Evolutionary conservation across 2,329 filamentous ascomycete genomes (phyloP).

Genomic region (Dichotomopilus funicola): DNA sequence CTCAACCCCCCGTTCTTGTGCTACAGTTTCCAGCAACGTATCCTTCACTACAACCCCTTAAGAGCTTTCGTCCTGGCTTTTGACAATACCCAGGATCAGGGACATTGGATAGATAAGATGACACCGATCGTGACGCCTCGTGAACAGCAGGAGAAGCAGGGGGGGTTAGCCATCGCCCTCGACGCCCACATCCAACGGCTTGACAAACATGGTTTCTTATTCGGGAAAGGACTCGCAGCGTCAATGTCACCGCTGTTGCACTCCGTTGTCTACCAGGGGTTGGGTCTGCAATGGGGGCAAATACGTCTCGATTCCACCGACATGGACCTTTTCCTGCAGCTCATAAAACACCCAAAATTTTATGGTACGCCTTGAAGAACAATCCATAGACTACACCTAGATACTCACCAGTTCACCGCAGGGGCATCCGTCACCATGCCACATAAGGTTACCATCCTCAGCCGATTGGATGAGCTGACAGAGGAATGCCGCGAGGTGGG

Average conservation of each 20-base stretch:
- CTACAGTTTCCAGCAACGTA: too few relatives aligned
- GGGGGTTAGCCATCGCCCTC: slow-evolving; percentile 4
- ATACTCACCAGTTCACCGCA: slow-evolving; percentile 20
- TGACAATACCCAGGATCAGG: too few relatives aligned
- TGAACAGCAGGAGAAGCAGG: background rate
- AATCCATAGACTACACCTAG: background rate
- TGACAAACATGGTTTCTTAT: slow-evolving; percentile 47
- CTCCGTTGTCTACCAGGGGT: slow-evolving; percentile 44
- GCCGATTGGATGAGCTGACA: slow-evolving; percentile 66
- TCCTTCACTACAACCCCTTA: too few relatives aligned
- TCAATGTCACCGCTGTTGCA: slow-evolving; percentile 52
- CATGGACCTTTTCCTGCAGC: slow-evolving; percentile 41
- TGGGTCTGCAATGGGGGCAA: slow-evolving; percentile 47
- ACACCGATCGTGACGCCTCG: too few relatives aligned
- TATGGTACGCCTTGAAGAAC: slow-evolving; percentile 43
- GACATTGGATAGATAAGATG: too few relatives aligned
- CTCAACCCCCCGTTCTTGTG: too few relatives aligned
- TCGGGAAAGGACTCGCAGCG: slow-evolving; percentile 49
- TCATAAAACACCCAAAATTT: slow-evolving; percentile 52
- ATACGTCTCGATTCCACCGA: slow-evolving; percentile 46
- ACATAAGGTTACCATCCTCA: slow-evolving; percentile 71
- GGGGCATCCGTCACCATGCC: slow-evolving; percentile 77
- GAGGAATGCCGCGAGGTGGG: slow-evolving; percentile 66
- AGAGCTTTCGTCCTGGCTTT: too few relatives aligned
- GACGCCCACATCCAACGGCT: slow-evolving; percentile 25